Evolutionary conservation across 352 stramenopile species (phyloP).

Genomic region (Pythium biforme): DNA sequence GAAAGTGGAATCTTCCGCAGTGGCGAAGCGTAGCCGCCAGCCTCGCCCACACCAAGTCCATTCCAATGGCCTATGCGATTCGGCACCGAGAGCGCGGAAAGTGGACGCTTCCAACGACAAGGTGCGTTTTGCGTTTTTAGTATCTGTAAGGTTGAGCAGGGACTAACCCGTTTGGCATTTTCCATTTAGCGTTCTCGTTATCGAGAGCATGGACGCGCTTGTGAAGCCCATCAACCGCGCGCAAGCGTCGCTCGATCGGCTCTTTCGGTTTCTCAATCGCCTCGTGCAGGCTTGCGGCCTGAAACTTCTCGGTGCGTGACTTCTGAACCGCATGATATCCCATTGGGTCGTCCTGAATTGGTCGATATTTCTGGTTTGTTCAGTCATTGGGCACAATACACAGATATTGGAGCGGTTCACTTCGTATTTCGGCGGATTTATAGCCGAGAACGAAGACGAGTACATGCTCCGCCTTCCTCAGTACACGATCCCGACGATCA

Average conservation of each 20-base stretch:
- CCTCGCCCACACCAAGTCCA: not conserved
- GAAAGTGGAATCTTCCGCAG: slow-evolving; percentile 2
- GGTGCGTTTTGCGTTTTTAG: not conserved
- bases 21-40: not conserved
- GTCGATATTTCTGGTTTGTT: not conserved
- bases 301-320: slow-evolving; percentile 12
- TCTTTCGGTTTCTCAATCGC: slow-evolving; percentile 18
- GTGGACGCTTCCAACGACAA: not conserved
- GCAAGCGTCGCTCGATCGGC: slow-evolving; percentile 10
- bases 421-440: slow-evolving; percentile 15
- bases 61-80: not conserved
- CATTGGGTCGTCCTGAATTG: not conserved
- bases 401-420: slow-evolving; percentile 17
- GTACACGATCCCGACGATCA: slow-evolving; percentile 8
- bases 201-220: slow-evolving; percentile 19
- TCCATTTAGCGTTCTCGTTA: slow-evolving; percentile 21
- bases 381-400: slow-evolving; percentile 13
- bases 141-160: too few relatives aligned
- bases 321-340: not conserved
- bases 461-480: slow-evolving; percentile 13
- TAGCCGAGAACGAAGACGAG: not conserved
- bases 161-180: too few relatives aligned
- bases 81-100: too few relatives aligned
- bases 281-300: not conserved
- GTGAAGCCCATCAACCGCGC: slow-evolving; percentile 1